Conservation (phyloP, 2,329 filamentous ascomycete genomes). For the Aspergillus amoenus region DNA sequence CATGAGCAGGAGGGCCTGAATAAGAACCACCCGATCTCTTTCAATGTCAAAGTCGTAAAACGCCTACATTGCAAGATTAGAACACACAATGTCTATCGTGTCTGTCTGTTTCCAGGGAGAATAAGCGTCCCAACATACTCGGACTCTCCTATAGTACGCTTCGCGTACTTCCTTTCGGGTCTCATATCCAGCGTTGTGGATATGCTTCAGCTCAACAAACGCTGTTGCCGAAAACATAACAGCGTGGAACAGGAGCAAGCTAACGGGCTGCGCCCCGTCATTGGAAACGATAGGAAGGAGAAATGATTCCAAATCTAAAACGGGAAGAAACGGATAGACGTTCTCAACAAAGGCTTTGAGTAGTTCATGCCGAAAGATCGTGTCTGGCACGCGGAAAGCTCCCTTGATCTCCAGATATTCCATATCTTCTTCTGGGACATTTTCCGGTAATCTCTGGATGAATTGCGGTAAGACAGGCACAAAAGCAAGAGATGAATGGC, state of each 20-base stretch:
- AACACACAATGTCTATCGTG: too few species aligned
- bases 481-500: too few species aligned
- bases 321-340: conserved; percentile 10
- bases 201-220: conserved; percentile 8
- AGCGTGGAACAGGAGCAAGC: conserved; percentile 12
- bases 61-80: too few species aligned
- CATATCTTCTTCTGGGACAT: too few species aligned
- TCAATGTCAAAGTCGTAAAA: conserved; percentile 90
- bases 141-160: neutral
- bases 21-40: conserved; percentile 73
- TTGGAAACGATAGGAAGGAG: neutral
- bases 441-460: too few species aligned
- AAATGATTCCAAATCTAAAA: conserved; percentile 6
- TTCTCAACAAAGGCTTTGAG: neutral
- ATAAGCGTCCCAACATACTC: conserved; percentile 48
- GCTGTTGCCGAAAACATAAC: conserved; percentile 9
- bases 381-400: neutral
- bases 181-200: conserved; percentile 4
- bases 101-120: too few species aligned
- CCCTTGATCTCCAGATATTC: neutral
- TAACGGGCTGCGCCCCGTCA: neutral
- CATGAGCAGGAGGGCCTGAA: conserved; percentile 80
- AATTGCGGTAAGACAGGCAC: too few species aligned
- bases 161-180: conserved; percentile 3
- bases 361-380: neutral